These are phyloP conservation scores for Arthrobotrys sphaeroides DNA, from an alignment of 2,329 filamentous ascomycete genomes.

Conservation along the genomic window DNA sequence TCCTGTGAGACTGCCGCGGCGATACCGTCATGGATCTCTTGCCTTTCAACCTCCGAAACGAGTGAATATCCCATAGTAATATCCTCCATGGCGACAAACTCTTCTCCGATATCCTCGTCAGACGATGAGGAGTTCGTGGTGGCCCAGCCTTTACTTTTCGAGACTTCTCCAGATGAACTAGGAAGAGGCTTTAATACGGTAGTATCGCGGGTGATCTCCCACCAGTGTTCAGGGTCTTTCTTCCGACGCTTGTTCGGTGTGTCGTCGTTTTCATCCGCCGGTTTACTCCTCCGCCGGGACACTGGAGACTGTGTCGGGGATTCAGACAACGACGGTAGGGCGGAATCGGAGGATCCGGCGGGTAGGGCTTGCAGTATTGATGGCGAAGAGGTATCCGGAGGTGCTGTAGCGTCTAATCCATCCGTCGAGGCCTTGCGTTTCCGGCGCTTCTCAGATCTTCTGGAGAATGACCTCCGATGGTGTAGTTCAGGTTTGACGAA, in stretches of 20 bases:
- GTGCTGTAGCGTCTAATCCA: not conserved
- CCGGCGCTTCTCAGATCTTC: conserved; percentile 13
- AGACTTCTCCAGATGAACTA: conserved; percentile 22
- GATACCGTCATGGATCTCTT: conserved; percentile 23
- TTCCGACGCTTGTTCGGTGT: conserved; percentile 41
- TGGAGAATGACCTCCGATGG: conserved; percentile 47
- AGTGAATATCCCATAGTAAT: conserved; percentile 31
- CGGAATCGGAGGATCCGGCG: conserved; percentile 20
- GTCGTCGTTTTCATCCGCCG: conserved; percentile 23
- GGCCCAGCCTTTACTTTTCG: conserved; percentile 34
- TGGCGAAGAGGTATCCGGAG: conserved; percentile 23
- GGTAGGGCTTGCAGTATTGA: conserved; percentile 23
- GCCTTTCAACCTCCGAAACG: conserved; percentile 28
- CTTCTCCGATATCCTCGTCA: conserved; percentile 20
- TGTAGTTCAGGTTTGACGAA: conserved; percentile 50
- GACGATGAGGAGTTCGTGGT: conserved; percentile 27
- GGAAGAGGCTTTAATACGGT: conserved; percentile 32
- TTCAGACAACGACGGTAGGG: conserved; percentile 16
- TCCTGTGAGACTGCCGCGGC: not conserved
- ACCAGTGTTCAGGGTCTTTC: conserved; percentile 34
- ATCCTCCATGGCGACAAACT: conserved; percentile 24
- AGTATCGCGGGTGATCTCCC: conserved; percentile 42
- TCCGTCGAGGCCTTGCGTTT: conserved; percentile 27
- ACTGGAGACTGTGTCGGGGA: conserved; percentile 9
- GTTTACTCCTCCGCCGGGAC: conserved; percentile 34